Percentiles rank a stretch among this genome's conserved stretches.
Evolutionary conservation across 768 basidiomycete genomes (phyloP).

Genomic region (Hirschioporus abietinus): DNA sequence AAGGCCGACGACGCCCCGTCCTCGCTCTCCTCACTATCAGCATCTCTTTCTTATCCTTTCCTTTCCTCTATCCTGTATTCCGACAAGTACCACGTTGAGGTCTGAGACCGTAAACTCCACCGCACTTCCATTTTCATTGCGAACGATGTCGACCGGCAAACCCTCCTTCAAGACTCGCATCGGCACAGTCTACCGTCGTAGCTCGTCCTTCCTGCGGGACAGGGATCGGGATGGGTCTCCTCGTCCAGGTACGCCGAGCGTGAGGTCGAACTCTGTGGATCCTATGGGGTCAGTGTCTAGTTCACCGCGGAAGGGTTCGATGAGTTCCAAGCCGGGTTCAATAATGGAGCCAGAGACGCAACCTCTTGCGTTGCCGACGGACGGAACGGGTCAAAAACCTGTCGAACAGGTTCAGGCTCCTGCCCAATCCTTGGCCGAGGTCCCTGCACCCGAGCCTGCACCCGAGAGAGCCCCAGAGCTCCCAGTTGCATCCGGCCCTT

Average conservation of each 20-base stretch:
- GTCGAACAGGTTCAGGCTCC: slow-evolving; percentile 22
- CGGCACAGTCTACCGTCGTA: slow-evolving; percentile 54
- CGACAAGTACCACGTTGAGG: background rate
- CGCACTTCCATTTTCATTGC: background rate
- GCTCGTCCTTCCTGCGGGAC: slow-evolving; percentile 35
- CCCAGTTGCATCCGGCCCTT: slow-evolving; percentile 16
- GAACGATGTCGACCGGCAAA: background rate
- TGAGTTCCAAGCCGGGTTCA: slow-evolving; percentile 20
- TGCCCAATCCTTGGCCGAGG: slow-evolving; percentile 29
- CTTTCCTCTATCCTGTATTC: background rate
- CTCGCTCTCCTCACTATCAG: background rate
- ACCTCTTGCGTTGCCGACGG: slow-evolving; percentile 23
- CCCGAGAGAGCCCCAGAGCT: slow-evolving; percentile 20
- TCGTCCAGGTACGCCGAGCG: slow-evolving; percentile 33
- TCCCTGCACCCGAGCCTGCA: background rate
- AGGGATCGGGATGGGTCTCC: background rate
- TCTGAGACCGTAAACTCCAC: background rate
- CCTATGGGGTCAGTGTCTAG: slow-evolving; percentile 18
- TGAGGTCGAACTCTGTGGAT: slow-evolving; percentile 12
- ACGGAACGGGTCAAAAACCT: slow-evolving; percentile 21
- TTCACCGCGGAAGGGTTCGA: slow-evolving; percentile 16
- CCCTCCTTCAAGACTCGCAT: slow-evolving; percentile 48
- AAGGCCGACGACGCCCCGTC: background rate
- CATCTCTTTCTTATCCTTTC: background rate
- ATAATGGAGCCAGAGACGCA: slow-evolving; percentile 20